A percentile compares a stretch with the other conserved stretches of the same genome.
Conservation (phyloP, 176 grass and related monocot genomes). For the Metroxylon sagu region DNA sequence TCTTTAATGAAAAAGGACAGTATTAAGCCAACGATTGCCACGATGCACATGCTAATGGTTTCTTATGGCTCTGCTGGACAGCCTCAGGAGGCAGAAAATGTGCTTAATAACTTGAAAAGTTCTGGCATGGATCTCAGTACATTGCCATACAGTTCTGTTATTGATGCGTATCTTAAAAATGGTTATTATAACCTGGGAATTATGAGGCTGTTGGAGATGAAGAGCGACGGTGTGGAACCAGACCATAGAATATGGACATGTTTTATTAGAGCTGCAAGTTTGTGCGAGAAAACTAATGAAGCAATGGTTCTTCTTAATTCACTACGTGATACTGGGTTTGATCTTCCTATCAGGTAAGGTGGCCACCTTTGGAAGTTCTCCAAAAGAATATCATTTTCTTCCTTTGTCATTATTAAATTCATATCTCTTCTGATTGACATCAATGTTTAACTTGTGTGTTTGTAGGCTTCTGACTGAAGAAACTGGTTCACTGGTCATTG, state of each 20-base stretch:
- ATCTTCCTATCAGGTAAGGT: constrained; percentile 66
- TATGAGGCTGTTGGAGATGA: constrained; percentile 62
- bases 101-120: constrained; percentile 65
- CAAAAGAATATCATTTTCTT: constrained; percentile 14
- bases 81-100: constrained; percentile 72
- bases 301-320: constrained; percentile 63
- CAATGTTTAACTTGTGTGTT: constrained; percentile 12
- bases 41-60: constrained; percentile 93
- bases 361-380: neutral
- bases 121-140: constrained; percentile 52
- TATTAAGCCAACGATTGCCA: constrained; percentile 68
- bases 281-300: constrained; percentile 63
- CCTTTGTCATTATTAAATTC: neutral
- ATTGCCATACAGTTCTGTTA: constrained; percentile 82
- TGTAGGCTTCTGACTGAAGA: constrained; percentile 60
- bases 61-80: constrained; percentile 71
- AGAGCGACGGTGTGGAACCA: constrained; percentile 64
- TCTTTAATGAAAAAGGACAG: constrained; percentile 70
- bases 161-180: constrained; percentile 85
- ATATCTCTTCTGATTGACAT: constrained; percentile 10
- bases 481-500: constrained; percentile 35
- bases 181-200: constrained; percentile 66
- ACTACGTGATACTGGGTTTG: constrained; percentile 71
- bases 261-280: constrained; percentile 87
- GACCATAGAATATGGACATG: constrained; percentile 95